Evolutionary conservation across 73 alveolate species (phyloP), one percentile per base, ranked within the genome.

Genomic region (Paramecium sexaurelia): DNA sequence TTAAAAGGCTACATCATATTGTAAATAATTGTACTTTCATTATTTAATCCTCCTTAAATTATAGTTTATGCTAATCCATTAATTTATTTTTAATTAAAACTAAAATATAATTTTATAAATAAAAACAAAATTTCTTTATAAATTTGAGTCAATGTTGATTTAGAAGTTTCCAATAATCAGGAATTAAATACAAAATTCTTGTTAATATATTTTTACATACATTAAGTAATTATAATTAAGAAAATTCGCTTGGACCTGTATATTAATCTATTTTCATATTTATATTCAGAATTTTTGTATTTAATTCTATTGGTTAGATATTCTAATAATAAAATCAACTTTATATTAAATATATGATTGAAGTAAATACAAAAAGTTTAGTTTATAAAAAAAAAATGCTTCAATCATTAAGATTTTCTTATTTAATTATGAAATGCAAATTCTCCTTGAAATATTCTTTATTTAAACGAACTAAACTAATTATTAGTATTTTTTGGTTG

Each of bases 1-100:
- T 73, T 73, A 36, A 17, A 39, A 73, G 87, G 87, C 87, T 73
- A 36, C 20, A 66, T 11, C 0, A 2, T 73, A 33, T 73, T 7
- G 41, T 24, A 61, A 11, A 61, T 61, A 1, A 4, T 3, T 24
- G 2, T 61, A 61, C 86, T 71, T 71, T 71, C 86, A 71, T 71
- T 71, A 71, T 35, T 71, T 71, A 11, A 33, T 71, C 86, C 47
- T 71, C 86, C 29, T 71, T 71, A 13, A 71, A 40, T 35, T 27
- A 27, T 15, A 71, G 32, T 36, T 71, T 71, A 61, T 61, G 83
- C 47, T 61, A 61, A 61, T 61, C 83, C 83, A 61, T 61, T 61
- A 61, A 61, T 61, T 61, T 61, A 61, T 61, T 61, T 61, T 61
- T 61, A 29, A 61, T 29, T 61, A 29, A 61, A 29, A 61, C 39